A percentile compares a stretch with the other conserved stretches of the same genome.
These are phyloP conservation scores for Vachellia collinsii DNA, from an alignment of 306 rosid species.

Conservation along the genomic window DNA sequence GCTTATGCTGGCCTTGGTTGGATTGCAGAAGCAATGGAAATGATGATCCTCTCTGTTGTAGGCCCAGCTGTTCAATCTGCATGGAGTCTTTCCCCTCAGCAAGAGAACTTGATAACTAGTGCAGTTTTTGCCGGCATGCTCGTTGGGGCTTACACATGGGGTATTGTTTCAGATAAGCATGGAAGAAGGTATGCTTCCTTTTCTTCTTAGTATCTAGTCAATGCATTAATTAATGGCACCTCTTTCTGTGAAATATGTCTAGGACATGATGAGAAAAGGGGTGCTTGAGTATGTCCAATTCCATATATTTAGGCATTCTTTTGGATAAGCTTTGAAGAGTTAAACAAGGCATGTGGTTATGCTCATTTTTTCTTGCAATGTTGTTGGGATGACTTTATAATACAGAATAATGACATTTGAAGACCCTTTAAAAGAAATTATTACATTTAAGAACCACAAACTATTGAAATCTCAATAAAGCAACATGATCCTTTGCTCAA, in stretches of 20 bases:
- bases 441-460: background rate
- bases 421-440: too few relatives aligned
- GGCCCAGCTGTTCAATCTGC: slow-evolving; percentile 92
- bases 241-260: background rate
- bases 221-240: background rate
- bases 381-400: background rate
- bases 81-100: slow-evolving; percentile 80
- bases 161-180: slow-evolving; percentile 82
- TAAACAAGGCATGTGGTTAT: background rate
- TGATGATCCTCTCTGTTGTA: slow-evolving; percentile 94
- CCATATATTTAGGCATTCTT: background rate
- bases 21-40: slow-evolving; percentile 98
- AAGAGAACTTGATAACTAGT: slow-evolving; percentile 78
- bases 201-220: background rate
- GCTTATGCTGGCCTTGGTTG: slow-evolving; percentile 94
- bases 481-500: background rate
- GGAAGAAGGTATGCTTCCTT: slow-evolving; percentile 68
- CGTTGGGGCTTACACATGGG: slow-evolving; percentile 89
- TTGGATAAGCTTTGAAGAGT: background rate
- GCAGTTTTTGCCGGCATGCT: slow-evolving; percentile 91
- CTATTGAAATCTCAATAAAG: background rate
- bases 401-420: too few relatives aligned
- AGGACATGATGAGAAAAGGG: slow-evolving; percentile 4
- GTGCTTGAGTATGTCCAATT: background rate
- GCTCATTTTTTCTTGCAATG: slow-evolving; percentile 1